Evolutionary conservation across 345 rosid genomes (phyloP).

Genomic region (Heritiera littoralis): DNA sequence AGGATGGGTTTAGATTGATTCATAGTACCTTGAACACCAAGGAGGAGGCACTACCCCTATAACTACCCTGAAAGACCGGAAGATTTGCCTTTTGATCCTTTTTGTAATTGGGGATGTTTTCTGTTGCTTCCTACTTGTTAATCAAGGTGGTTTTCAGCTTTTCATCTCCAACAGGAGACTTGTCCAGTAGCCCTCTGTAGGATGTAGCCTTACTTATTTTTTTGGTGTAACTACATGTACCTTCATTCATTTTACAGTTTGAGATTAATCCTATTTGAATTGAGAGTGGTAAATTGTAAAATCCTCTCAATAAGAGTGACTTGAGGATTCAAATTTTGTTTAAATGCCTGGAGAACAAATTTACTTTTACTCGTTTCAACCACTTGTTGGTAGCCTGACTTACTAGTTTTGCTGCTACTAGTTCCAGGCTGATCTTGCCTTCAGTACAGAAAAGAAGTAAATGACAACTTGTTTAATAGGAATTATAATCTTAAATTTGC

Average conservation of each 20-base stretch:
- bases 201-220: no score
- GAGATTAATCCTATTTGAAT: no score
- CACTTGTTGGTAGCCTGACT: no score
- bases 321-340: no score
- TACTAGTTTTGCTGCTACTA: background rate
- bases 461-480: background rate
- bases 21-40: background rate
- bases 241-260: no score
- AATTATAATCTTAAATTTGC: background rate
- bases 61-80: background rate
- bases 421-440: background rate
- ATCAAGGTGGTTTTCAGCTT: background rate
- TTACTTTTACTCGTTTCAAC: no score
- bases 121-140: background rate
- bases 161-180: background rate
- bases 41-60: background rate
- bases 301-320: no score
- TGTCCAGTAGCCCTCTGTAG: background rate
- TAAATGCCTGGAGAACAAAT: no score
- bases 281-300: no score
- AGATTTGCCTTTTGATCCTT: background rate
- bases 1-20: background rate
- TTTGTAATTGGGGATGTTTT: background rate
- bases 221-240: no score
- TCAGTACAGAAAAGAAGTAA: background rate